Percentiles rank a stretch among this genome's conserved stretches.
phyloP scores from a whole-genome alignment of 805 yeast species.

The Myxozyma lipomycoides region DNA sequence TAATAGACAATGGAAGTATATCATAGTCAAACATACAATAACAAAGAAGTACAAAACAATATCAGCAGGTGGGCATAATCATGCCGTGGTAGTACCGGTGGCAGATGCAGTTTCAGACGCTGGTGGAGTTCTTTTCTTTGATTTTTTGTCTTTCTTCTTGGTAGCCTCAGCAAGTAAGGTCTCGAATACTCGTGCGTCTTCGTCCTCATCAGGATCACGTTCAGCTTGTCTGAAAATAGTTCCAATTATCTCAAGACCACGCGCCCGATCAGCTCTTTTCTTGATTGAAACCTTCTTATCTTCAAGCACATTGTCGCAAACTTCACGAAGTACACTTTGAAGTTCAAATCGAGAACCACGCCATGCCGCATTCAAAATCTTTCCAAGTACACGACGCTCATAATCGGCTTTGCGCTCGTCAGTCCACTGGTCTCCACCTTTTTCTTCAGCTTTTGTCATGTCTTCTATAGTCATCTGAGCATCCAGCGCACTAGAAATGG shows the following conservation, averaged over 20 bases:
- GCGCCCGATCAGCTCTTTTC: constrained; percentile 70
- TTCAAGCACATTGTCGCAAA: constrained; percentile 69
- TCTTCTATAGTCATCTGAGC: constrained; percentile 78
- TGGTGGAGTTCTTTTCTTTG: constrained; percentile 32
- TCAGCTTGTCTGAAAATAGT: constrained; percentile 58
- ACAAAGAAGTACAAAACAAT: background rate
- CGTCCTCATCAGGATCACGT: constrained; percentile 84
- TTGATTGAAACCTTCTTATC: constrained; percentile 61
- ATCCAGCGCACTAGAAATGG: constrained; percentile 78
- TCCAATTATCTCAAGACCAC: constrained; percentile 72
- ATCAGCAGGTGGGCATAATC: background rate
- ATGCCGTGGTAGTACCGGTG: background rate
- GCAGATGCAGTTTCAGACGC: constrained; percentile 4
- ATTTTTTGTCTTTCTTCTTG: constrained; percentile 53
- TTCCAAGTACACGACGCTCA: constrained; percentile 80
- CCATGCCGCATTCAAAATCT: constrained; percentile 92
- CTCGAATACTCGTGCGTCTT: constrained; percentile 85
- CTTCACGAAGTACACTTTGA: constrained; percentile 70
- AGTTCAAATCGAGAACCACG: constrained; percentile 86
- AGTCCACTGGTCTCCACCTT: constrained; percentile 49
- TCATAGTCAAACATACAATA: background rate
- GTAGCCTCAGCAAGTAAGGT: constrained; percentile 86
- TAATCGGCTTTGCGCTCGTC: constrained; percentile 67
- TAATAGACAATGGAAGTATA: too few species aligned
- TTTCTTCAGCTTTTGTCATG: constrained; percentile 67